Base-by-base conservation (phyloP, 192 early-diverging fungal genomes). In the Backusella tuberculispora region DNA sequence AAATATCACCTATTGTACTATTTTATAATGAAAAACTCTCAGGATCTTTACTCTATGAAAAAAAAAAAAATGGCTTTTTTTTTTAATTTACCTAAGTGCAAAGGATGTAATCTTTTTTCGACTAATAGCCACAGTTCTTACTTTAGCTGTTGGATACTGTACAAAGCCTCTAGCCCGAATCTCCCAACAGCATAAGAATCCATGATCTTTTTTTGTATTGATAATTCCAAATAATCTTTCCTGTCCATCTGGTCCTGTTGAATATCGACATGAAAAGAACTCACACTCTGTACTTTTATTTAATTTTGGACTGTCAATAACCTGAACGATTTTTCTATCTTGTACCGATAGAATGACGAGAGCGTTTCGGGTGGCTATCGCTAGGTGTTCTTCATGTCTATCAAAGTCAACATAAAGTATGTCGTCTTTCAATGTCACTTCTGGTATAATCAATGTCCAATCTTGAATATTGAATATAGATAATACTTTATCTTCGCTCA, bases 151-250 rank as follows among this genome's bases (percentile, higher is more conserved):
- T 21, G 74, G 74, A 68, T 75, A 75, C 5, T 40, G 66, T 8
- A 42, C 38, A 46, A 48, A 48, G 4, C 42, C 19, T 42, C 43
- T 63, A 21, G 8, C 41, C 24, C 40, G 65, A 14, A 75, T 13
- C 9, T 42, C 15, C 74, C 74, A 75, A 5, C 12, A 24, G 41
- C 74, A 75, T 12, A 75, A n/a, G 68, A 75, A 75, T 5, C 65
- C 74, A 42, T 47, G 45, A 9, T 65, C 74, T 42, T 41, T 44
- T 17, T 21, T 17, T 38, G 74, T 65, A 50, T 75, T 75, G 4
- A 75, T 46, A 5, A 75, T 38, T 1, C 45, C 74, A 26, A 68
- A 68, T 0, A 75, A 8, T 43, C 21, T 75, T 26, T 75, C 43
- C 15, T 47, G 45, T 45, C 44, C 69, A 9, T 38, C 17, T 1